A percentile compares a stretch with the other conserved stretches of the same genome.
phyloP scores from a whole-genome alignment of 768 basidiomycete genomes.

The Mycena kentingensis region DNA sequence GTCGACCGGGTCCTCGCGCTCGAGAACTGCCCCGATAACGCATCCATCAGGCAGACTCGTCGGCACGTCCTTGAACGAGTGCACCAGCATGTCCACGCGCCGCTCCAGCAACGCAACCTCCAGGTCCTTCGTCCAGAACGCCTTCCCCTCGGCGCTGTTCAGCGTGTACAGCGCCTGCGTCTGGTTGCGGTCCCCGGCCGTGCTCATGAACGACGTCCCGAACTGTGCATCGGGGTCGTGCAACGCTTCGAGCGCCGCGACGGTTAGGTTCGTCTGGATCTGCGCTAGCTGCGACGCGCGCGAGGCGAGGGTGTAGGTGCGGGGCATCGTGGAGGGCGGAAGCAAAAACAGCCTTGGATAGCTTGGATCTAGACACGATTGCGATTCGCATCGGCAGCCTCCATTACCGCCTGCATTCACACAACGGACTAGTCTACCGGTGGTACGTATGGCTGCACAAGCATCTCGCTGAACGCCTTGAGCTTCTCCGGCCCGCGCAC shows the following conservation, averaged over 20 bases:
- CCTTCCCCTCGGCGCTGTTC: slow-evolving; percentile 53
- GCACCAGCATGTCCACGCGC: slow-evolving; percentile 89
- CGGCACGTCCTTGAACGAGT: slow-evolving; percentile 90
- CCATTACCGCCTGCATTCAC: too few species aligned
- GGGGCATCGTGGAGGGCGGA: slow-evolving; percentile 31
- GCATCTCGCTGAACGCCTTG: slow-evolving; percentile 90
- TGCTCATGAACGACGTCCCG: slow-evolving; percentile 32
- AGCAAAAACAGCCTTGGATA: too few species aligned
- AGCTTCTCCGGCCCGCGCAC: slow-evolving; percentile 94
- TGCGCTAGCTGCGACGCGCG: slow-evolving; percentile 86
- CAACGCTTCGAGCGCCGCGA: slow-evolving; percentile 57
- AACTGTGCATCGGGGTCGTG: slow-evolving; percentile 51
- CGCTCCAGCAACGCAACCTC: slow-evolving; percentile 76
- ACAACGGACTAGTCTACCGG: slow-evolving; percentile 47
- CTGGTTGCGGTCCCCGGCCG: slow-evolving; percentile 76
- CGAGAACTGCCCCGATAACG: slow-evolving; percentile 77
- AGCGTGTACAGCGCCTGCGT: slow-evolving; percentile 42
- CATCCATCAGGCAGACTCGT: slow-evolving; percentile 84
- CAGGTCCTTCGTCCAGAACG: slow-evolving; percentile 94
- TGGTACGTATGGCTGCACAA: slow-evolving; percentile 78
- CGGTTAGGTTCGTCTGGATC: slow-evolving; percentile 84
- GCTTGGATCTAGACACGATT: too few species aligned
- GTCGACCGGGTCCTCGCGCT: slow-evolving; percentile 87
- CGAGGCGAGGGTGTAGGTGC: slow-evolving; percentile 78
- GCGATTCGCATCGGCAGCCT: too few species aligned